These are phyloP conservation scores for Polytrichum commune DNA, from an alignment of 225 moss, liverwort and hornwort species.

Conservation along the genomic window DNA sequence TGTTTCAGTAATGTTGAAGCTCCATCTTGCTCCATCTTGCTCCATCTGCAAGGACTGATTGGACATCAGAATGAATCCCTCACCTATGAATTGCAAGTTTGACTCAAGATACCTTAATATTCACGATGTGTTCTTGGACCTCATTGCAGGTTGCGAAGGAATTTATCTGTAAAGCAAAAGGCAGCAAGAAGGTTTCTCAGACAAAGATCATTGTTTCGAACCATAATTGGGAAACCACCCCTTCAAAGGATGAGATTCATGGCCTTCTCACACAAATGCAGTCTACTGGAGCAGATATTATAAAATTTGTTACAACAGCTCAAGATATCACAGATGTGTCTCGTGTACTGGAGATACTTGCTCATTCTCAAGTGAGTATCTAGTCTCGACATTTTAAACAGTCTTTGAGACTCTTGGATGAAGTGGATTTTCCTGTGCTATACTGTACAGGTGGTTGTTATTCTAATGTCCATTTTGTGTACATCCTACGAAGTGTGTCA, in stretches of 20 bases:
- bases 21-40: neutral
- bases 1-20: neutral
- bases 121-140: neutral
- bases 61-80: neutral
- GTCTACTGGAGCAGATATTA: constrained; percentile 79
- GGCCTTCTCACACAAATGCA: constrained; percentile 60
- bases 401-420: neutral
- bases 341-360: constrained; percentile 51
- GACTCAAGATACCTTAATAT: neutral
- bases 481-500: too few species aligned
- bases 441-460: too few species aligned
- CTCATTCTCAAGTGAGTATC: constrained; percentile 5
- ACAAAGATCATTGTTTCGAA: constrained; percentile 92
- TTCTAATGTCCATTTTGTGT: neutral
- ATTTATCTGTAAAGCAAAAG: constrained; percentile 45
- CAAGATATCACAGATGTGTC: constrained; percentile 77
- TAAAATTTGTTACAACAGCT: constrained; percentile 82
- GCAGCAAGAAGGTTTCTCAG: constrained; percentile 23
- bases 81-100: neutral
- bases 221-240: constrained; percentile 82
- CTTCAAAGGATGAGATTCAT: constrained; percentile 72
- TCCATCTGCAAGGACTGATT: neutral
- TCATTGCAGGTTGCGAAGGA: constrained; percentile 53
- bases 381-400: neutral
- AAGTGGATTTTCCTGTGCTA: too few species aligned